Conservation (phyloP, 2,329 filamentous ascomycete species). For the Bimuria novae-zelandiae region DNA sequence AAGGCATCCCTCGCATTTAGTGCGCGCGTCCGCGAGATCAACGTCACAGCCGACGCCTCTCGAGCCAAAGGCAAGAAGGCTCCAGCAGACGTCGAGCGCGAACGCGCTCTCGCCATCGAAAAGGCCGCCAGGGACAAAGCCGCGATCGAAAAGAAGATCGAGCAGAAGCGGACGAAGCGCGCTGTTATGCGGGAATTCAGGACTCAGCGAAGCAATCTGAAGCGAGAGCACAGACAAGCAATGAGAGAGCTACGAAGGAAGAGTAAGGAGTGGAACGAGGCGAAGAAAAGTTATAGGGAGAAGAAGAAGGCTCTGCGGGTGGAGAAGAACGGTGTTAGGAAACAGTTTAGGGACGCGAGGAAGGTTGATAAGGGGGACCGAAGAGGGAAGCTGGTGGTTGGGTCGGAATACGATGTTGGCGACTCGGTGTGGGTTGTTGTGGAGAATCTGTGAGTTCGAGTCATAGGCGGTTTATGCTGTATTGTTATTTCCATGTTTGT, state of each 20-base stretch:
- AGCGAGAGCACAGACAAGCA: conserved; percentile 11
- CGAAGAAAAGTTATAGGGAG: conserved; percentile 28
- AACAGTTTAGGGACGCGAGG: conserved; percentile 12
- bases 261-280: conserved; percentile 25
- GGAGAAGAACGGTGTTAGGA: conserved; percentile 23
- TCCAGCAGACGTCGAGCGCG: conserved; percentile 22
- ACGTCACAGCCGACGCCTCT: conserved; percentile 21
- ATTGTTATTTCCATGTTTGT: too few species aligned
- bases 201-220: conserved; percentile 25
- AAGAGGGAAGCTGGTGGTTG: conserved; percentile 4
- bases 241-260: conserved; percentile 24
- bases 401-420: conserved; percentile 5
- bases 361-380: conserved; percentile 11
- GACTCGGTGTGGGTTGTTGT: conserved; percentile 37
- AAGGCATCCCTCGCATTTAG: conserved; percentile 17
- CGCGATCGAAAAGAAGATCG: conserved; percentile 23
- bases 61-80: conserved; percentile 31
- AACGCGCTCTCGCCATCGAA: conserved; percentile 32
- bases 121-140: conserved; percentile 27
- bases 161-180: conserved; percentile 23
- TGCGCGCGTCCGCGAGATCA: conserved; percentile 28
- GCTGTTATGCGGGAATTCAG: conserved; percentile 21
- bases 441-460: conserved; percentile 32
- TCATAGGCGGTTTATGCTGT: too few species aligned
- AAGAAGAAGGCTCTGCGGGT: conserved; percentile 26